These are phyloP conservation scores for Corrigiola litoralis DNA, from an alignment of 179 eudicot species.

Conservation along the genomic window DNA sequence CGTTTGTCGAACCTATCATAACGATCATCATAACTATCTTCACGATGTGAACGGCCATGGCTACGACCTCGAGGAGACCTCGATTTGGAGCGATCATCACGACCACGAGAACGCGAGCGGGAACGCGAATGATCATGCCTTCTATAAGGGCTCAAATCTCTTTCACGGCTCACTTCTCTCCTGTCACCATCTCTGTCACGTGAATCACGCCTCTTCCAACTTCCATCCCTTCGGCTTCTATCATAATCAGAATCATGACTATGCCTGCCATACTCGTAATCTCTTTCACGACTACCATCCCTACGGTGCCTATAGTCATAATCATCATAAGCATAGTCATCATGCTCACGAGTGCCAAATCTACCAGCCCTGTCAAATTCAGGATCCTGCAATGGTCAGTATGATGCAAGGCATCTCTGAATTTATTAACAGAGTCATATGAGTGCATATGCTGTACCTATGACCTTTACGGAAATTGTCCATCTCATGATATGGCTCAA, in stretches of 20 bases:
- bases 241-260: slow-evolving; percentile 94
- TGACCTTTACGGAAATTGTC: slow-evolving; percentile 42
- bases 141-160: slow-evolving; percentile 68
- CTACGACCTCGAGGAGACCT: slow-evolving; percentile 85
- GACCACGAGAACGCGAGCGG: slow-evolving; percentile 75
- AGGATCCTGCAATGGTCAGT: slow-evolving; percentile 30
- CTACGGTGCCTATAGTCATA: slow-evolving; percentile 72
- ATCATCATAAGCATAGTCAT: slow-evolving; percentile 71
- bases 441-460: slow-evolving; percentile 39
- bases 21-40: slow-evolving; percentile 71
- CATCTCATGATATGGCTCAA: slow-evolving; percentile 56
- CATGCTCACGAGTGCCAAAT: slow-evolving; percentile 62
- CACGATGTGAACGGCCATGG: slow-evolving; percentile 75
- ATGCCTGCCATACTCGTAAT: slow-evolving; percentile 67
- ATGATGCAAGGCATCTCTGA: slow-evolving; percentile 27
- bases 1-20: slow-evolving; percentile 64
- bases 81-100: slow-evolving; percentile 66
- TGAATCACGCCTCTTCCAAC: slow-evolving; percentile 82
- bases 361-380: slow-evolving; percentile 62
- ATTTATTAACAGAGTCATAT: slow-evolving; percentile 27
- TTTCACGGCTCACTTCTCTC: slow-evolving; percentile 63
- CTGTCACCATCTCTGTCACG: slow-evolving; percentile 80
- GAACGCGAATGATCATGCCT: slow-evolving; percentile 54
- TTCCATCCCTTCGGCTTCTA: slow-evolving; percentile 70
- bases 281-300: slow-evolving; percentile 84